These are phyloP conservation scores for Gonium pectorale DNA, from an alignment of 139 green algal genomes.

Conservation along the genomic window DNA sequence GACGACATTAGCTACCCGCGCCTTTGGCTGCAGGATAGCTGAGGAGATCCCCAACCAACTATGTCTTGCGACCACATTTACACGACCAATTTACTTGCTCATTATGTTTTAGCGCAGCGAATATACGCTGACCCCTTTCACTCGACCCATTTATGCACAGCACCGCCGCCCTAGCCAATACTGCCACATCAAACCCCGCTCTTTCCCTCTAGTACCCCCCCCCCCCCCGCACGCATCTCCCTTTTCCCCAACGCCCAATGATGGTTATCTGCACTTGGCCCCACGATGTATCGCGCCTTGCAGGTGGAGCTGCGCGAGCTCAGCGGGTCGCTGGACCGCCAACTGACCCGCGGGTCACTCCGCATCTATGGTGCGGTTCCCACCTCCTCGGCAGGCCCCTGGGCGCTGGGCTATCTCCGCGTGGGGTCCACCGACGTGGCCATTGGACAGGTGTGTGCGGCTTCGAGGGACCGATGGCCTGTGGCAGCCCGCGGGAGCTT, in stretches of 20 bases:
- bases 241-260: neutral
- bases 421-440: constrained; percentile 11
- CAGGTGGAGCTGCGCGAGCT: constrained; percentile 27
- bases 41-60: neutral
- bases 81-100: too few relatives aligned
- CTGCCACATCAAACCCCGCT: neutral
- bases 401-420: neutral
- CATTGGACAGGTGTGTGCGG: neutral
- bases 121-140: neutral
- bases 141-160: neutral
- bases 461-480: too few relatives aligned
- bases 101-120: too few relatives aligned
- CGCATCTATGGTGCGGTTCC: neutral
- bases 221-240: neutral
- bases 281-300: neutral
- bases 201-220: neutral
- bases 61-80: too few relatives aligned
- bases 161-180: neutral
- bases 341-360: neutral
- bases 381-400: neutral
- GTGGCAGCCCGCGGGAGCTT: neutral
- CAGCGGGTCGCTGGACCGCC: constrained; percentile 2
- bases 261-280: neutral
- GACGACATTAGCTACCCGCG: too few relatives aligned
- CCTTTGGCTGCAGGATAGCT: neutral